Percentiles rank a stretch among this genome's conserved stretches.
phyloP scores from a whole-genome alignment of 495 filamentous ascomycete species.

The Lasiosphaeris hirsuta region DNA sequence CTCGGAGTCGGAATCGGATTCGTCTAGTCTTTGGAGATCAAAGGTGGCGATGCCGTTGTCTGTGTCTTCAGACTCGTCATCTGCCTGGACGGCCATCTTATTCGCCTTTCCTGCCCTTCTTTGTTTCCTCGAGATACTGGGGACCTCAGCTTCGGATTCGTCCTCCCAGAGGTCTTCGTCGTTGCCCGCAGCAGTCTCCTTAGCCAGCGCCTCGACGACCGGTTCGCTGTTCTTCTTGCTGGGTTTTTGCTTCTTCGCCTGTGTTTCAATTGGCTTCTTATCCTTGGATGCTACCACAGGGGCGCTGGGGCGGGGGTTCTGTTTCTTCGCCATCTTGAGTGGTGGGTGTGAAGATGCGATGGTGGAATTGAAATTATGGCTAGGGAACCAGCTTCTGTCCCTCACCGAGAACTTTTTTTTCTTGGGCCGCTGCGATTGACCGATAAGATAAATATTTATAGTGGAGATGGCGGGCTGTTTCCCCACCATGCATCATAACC shows the following conservation, averaged over 20 bases:
- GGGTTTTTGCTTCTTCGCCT: slow-evolving; percentile 36
- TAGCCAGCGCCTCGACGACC: slow-evolving; percentile 13
- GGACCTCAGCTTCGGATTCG: slow-evolving; percentile 16
- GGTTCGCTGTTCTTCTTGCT: slow-evolving; percentile 45
- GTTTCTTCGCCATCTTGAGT: slow-evolving; percentile 28
- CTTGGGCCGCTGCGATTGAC: slow-evolving; percentile 14
- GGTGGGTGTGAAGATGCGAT: slow-evolving; percentile 19
- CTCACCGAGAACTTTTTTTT: slow-evolving; percentile 30
- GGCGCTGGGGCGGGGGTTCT: slow-evolving; percentile 8
- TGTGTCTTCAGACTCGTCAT: slow-evolving; percentile 27
- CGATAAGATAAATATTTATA: slow-evolving; percentile 30
- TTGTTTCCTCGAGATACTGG: slow-evolving; percentile 12
- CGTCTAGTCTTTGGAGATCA: slow-evolving; percentile 31
- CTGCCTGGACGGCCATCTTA: slow-evolving; percentile 42
- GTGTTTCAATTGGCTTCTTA: slow-evolving; percentile 33
- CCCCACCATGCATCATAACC: slow-evolving; percentile 2
- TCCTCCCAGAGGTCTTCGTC: slow-evolving; percentile 28
- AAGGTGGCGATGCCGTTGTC: slow-evolving; percentile 27
- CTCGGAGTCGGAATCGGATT: slow-evolving; percentile 37
- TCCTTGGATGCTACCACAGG: slow-evolving; percentile 15
- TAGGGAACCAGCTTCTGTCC: neutral
- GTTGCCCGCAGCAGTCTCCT: slow-evolving; percentile 1
- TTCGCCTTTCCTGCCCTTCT: slow-evolving; percentile 26
- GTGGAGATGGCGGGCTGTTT: slow-evolving; percentile 5
- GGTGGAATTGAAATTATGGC: slow-evolving; percentile 9